Base-by-base conservation (phyloP, 1,139 yeast species). In the Geotrichum citri-aurantii region DNA sequence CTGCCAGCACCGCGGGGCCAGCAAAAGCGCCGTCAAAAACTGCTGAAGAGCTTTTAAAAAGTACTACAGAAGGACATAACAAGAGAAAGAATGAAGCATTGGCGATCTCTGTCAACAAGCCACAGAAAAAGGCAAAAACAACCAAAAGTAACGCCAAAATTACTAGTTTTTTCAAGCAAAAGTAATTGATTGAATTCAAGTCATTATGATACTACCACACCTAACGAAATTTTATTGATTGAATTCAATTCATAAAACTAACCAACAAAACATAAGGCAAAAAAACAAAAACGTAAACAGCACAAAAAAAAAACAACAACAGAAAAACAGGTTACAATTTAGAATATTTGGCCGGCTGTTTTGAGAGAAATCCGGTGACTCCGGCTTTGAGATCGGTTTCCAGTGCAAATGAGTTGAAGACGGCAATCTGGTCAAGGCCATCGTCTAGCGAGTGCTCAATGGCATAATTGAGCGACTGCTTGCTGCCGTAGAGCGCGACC, bases 401-500 rank as follows among this genome's bases (percentile, higher is more conserved):
- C 52, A 80, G 71, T 44, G 77, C 74, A 44, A 67, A 71, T 10
- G 84, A 75, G 67, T 86, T 86, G 70, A 74, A 81, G 26, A 72
- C 72, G 12, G 86, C 86, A 52, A 85, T 79, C 59, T 77, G 74
- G 47, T 70, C 71, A 67, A 87, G 75, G 0, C 88, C 86, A 42
- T 79, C 76, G 29, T 74, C 74, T 23, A 78, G 79, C 26, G 74
- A 58, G 14, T 73, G 78, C 62, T 80, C 79, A 24, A 79, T 65
- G 58, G 86, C 80, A 57, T 76, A 78, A 62, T 84, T 84, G 64
- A 87, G 69, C 57, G 80, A 72, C 58, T 75, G 76, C 71, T 88
- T 87, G 17, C 89, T 82, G 27, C 93, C 95, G 63, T 72, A 77
- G 50, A 87, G 76, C 23, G 90, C 90, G 75, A 88, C 84, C 11